These are phyloP conservation scores for Hypoxylon trugodes DNA, from an alignment of 495 filamentous ascomycete species.

Conservation along the genomic window DNA sequence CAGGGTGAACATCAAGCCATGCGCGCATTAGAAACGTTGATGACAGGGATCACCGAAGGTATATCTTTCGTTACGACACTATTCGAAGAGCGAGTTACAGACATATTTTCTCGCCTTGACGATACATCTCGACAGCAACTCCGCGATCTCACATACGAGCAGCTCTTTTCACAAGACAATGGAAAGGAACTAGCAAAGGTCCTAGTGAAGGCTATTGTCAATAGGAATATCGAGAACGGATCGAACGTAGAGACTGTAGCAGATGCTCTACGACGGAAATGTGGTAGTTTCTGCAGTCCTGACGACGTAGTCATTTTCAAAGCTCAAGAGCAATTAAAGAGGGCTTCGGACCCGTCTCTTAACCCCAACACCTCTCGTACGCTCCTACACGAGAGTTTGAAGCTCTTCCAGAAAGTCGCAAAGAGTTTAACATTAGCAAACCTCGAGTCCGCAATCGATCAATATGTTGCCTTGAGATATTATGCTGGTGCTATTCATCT, in stretches of 20 bases:
- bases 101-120: slow-evolving; percentile 84
- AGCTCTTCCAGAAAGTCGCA: slow-evolving; percentile 87
- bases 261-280: slow-evolving; percentile 86
- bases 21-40: slow-evolving; percentile 80
- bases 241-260: slow-evolving; percentile 97
- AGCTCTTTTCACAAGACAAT: slow-evolving; percentile 77
- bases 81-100: slow-evolving; percentile 89
- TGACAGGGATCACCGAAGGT: slow-evolving; percentile 88
- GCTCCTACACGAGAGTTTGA: slow-evolving; percentile 85
- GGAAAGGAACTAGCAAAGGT: slow-evolving; percentile 95
- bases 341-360: slow-evolving; percentile 77
- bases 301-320: slow-evolving; percentile 98
- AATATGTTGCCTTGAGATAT: slow-evolving; percentile 82
- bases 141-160: slow-evolving; percentile 80
- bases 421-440: slow-evolving; percentile 81
- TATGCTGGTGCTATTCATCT: slow-evolving; percentile 96
- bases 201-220: slow-evolving; percentile 96
- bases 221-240: slow-evolving; percentile 93
- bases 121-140: slow-evolving; percentile 71
- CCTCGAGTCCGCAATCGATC: slow-evolving; percentile 76
- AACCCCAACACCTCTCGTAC: slow-evolving; percentile 81
- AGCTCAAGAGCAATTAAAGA: slow-evolving; percentile 91
- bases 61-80: slow-evolving; percentile 94
- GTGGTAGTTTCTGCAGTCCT: slow-evolving; percentile 94
- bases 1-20: slow-evolving; percentile 95